Evolutionary conservation across 192 early-diverging fungal species (phyloP).

Genomic region (Pilaira anomala): DNA sequence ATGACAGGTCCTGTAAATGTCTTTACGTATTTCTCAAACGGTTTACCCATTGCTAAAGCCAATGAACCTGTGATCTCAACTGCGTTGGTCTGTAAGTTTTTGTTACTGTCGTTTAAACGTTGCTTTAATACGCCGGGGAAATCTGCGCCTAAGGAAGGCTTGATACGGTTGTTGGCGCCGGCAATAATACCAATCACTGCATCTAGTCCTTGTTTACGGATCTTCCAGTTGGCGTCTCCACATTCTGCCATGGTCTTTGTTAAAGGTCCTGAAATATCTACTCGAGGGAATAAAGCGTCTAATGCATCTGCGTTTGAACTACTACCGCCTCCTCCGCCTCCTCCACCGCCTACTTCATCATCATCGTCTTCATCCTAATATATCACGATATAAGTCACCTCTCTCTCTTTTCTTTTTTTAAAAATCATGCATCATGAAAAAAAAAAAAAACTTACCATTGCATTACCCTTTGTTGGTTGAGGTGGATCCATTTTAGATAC

Average conservation of each 20-base stretch:
- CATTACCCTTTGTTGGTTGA: constrained; percentile 48
- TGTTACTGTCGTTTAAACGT: constrained; percentile 87
- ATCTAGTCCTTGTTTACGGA: constrained; percentile 88
- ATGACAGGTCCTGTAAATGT: constrained; percentile 68
- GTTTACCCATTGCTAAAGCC: constrained; percentile 81
- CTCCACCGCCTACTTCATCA: not conserved
- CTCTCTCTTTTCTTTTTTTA: too few relatives aligned
- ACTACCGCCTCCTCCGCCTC: constrained; percentile 10
- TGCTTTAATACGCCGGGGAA: constrained; percentile 77
- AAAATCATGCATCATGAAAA: too few relatives aligned
- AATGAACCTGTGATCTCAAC: constrained; percentile 79
- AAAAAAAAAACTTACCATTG: constrained; percentile 27
- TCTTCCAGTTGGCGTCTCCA: constrained; percentile 87
- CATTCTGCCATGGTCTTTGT: constrained; percentile 59
- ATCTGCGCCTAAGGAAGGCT: constrained; percentile 75
- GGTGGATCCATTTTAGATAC: constrained; percentile 70
- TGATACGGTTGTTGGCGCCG: constrained; percentile 75
- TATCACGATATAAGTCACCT: not conserved
- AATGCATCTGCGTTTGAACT: constrained; percentile 51
- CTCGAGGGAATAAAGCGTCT: constrained; percentile 85
- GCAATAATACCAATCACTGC: constrained; percentile 73
- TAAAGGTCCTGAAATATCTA: constrained; percentile 72
- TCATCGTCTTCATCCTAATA: not conserved
- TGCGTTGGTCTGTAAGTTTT: constrained; percentile 77
- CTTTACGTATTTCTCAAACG: constrained; percentile 75